Evolutionary conservation across 208 protist genomes (phyloP).

Genomic region (Trypanosoma vivax): DNA sequence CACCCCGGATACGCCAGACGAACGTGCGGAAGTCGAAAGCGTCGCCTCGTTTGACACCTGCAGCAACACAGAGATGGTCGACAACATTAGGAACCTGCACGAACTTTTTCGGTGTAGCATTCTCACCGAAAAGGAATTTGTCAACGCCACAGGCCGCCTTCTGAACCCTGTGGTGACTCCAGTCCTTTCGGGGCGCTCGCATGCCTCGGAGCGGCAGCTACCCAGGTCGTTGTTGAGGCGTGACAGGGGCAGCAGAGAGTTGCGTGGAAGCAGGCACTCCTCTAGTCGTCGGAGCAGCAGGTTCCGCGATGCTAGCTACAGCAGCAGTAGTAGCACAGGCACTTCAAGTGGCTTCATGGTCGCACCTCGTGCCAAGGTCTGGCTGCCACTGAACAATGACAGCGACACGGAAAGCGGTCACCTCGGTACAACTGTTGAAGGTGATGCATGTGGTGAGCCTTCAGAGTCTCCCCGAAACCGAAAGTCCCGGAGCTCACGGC

Average conservation of each 20-base stretch:
- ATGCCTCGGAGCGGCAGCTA: too few relatives aligned
- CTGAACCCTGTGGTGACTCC: too few relatives aligned
- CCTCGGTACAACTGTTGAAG: neutral
- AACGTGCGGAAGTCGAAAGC: too few relatives aligned
- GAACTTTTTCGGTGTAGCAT: too few relatives aligned
- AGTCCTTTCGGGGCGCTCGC: too few relatives aligned
- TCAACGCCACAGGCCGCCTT: too few relatives aligned
- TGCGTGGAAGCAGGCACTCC: slow-evolving; percentile 1
- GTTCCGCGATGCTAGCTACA: slow-evolving; percentile 19
- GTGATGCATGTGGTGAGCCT: neutral
- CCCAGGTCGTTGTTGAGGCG: too few relatives aligned
- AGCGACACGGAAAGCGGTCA: neutral
- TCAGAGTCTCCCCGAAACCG: neutral
- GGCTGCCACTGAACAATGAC: slow-evolving; percentile 36
- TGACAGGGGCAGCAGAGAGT: neutral
- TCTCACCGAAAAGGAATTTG: too few relatives aligned
- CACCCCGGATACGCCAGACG: too few relatives aligned
- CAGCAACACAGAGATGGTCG: too few relatives aligned
- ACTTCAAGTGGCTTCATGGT: slow-evolving; percentile 48
- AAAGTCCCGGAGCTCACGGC: neutral
- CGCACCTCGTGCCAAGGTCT: slow-evolving; percentile 61
- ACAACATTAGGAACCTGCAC: too few relatives aligned
- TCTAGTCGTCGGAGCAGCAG: slow-evolving; percentile 16
- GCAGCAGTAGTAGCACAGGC: slow-evolving; percentile 24
- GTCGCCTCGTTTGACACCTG: too few relatives aligned